Evolutionary conservation across 106 monocot species (phyloP), one percentile per base, ranked within the genome.

Genomic region (Allium cepa): DNA sequence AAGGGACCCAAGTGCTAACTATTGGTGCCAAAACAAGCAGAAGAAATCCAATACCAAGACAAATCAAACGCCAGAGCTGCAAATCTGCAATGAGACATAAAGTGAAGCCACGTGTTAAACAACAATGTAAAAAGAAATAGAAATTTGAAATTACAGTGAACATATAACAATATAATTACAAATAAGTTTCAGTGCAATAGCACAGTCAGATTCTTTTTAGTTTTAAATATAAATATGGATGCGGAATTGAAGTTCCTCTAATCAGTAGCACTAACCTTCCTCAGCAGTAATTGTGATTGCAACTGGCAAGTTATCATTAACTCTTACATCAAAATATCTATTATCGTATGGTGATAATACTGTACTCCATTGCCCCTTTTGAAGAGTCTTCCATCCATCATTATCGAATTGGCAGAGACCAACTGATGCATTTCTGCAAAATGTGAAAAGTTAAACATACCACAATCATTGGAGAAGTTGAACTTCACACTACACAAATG

Each of bases 31-130:
- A 49, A 14, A 92, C 53, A 17, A 99, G 78, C 65, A 99, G 61
- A 53, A 85, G 10, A 83, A 87, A 77, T 26, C 97, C 97, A 76
- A 93, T 57, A 52, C 82, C 92, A 75, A 99, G 84, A 80, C 71
- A 92, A 80, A 87, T 2, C 22, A 92, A 65, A 26, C 97, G 88
- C 97, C 97, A 92, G 15, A 74, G 82, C 36, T 99, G 99, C 78
- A 89, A 81, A 51, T 90, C 99, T 93, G 81, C 76, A 82, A 7
- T 47, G 26, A 47, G 64, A 28, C 52, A 64, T 46, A 55, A 53
- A 50, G 56, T 5, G n/a, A 17, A 28, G 18, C 2, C 53, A 13
- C 7, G 12, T 13, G 60, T 46, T 8, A 50, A 49, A 61, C 14
- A 10, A 11, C 3, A 6, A 59, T 27, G 16, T 0, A 49, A 55